Percentiles rank a stretch among this genome's conserved stretches.
These are phyloP conservation scores for Tricharina praecox DNA, from an alignment of 495 filamentous ascomycete species.

Conservation along the genomic window DNA sequence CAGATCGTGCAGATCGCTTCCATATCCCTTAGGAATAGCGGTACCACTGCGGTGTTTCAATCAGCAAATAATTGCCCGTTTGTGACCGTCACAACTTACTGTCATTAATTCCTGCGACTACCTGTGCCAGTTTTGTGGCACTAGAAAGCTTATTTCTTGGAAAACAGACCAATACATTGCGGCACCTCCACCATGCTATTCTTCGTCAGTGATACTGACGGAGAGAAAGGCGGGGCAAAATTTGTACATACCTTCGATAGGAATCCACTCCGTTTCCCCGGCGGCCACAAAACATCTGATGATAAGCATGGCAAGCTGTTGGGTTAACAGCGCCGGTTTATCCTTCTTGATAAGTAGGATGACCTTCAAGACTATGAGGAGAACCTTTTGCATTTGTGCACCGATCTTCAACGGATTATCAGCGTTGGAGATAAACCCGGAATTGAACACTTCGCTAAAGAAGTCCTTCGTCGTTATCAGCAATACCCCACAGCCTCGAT, in stretches of 20 bases:
- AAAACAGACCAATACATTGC: background rate
- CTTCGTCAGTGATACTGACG: no score
- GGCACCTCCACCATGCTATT: background rate
- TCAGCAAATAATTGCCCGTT: no score
- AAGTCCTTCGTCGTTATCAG: background rate
- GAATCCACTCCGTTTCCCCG: background rate
- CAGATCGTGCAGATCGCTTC: background rate
- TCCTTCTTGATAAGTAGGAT: background rate
- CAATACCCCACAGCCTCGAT: background rate
- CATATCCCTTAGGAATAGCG: conserved; percentile 1
- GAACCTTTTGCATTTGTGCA: background rate
- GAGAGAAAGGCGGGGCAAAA: background rate
- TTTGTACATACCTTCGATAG: background rate
- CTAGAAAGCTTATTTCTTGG: background rate
- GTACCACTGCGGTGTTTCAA: background rate
- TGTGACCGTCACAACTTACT: no score
- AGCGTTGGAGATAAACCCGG: conserved; percentile 1
- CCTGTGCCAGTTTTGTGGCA: background rate
- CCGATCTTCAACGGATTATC: background rate
- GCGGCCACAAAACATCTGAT: background rate
- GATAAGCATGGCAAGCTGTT: background rate
- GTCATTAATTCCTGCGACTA: background rate
- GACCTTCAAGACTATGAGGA: background rate
- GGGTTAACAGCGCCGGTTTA: background rate
- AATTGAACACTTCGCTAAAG: background rate